Evolutionary conservation across 306 rosid species (phyloP).

Genomic region (Vigna trinervia): DNA sequence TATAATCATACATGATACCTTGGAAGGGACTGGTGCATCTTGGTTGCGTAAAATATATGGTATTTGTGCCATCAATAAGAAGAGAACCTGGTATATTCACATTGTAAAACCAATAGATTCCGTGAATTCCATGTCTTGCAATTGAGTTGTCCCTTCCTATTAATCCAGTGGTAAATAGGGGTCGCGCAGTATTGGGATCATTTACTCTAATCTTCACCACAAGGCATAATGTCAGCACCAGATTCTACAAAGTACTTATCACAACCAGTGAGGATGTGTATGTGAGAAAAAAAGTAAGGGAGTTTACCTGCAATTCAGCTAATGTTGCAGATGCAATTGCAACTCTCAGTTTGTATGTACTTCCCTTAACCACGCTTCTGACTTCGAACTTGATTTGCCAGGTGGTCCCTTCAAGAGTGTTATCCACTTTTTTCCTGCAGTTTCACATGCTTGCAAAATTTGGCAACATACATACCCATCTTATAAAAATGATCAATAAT

Average conservation of each 20-base stretch:
- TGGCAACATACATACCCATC: slow-evolving; percentile 20
- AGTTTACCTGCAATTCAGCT: slow-evolving; percentile 80
- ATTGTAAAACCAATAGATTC: slow-evolving; percentile 71
- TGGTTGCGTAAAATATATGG: slow-evolving; percentile 66
- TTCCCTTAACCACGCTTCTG: slow-evolving; percentile 49
- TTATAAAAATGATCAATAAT: slow-evolving; percentile 13
- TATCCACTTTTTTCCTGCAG: slow-evolving; percentile 65
- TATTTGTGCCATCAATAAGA: slow-evolving; percentile 56
- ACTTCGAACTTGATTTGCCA: slow-evolving; percentile 89
- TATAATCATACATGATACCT: slow-evolving; percentile 82
- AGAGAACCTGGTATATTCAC: slow-evolving; percentile 50
- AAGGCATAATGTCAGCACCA: slow-evolving; percentile 27
- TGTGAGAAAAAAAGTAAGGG: background rate
- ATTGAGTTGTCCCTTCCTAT: slow-evolving; percentile 81
- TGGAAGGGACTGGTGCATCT: slow-evolving; percentile 51
- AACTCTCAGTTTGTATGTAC: slow-evolving; percentile 70
- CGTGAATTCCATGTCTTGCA: slow-evolving; percentile 86
- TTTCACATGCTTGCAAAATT: slow-evolving; percentile 35
- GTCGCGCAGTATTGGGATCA: slow-evolving; percentile 45
- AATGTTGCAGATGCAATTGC: slow-evolving; percentile 86
- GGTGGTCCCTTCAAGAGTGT: slow-evolving; percentile 74
- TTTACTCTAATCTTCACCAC: slow-evolving; percentile 64
- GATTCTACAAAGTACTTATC: slow-evolving; percentile 4
- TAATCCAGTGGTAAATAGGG: slow-evolving; percentile 55
- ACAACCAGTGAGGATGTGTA: slow-evolving; percentile 1